Base-by-base conservation (phyloP, 805 yeast genomes). In the Wickerhamomyces kurtzmanii region DNA sequence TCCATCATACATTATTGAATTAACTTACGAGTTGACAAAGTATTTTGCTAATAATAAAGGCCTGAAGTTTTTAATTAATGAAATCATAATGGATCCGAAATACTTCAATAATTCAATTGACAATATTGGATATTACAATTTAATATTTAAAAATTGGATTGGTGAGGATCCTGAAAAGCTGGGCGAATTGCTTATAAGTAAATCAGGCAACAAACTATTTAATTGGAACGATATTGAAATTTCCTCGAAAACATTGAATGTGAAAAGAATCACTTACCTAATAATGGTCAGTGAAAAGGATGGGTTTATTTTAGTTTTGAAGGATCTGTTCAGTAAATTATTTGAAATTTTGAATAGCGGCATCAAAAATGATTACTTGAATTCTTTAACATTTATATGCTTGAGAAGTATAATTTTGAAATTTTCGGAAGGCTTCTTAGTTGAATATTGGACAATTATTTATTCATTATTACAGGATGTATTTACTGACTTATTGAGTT, bases 141-240 rank as follows among this genome's bases (percentile, higher is more conserved):
- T 55, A 0, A 61, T 83, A 1, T 53, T 87, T 5, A 45, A 47
- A 15, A 56, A 59, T 9, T 89, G 95, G 94, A 62, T 77, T 4
- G 52, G 58, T 6, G 64, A 57, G 11, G 91, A 80, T 32, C 68
- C 68, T 22, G 86, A 75, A 4, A 70, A 68, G 25, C 45, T 80
- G 30, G 41, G 45, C 2, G 89, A 80, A 10, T 50, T 74, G 24
- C 41, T 71, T 20, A n/a, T n/a, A n/a, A n/a, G n/a, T n/a, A n/a
- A n/a, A n/a, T n/a, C n/a, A n/a, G n/a, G n/a, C n/a, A 31, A 42
- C 12, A 51, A 56, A 24, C 57, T 81, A 5, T 84, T 83, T 52
- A 75, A 69, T 20, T 78, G 87, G 75, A 77, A 74, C 34, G 85
- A 80, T 31, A 69, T 76, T 11, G 91, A 81, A 39, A 61, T 69